phyloP scores from a whole-genome alignment of 1,284 basidiomycete genomes.

The Rhodotorula sp. region DNA sequence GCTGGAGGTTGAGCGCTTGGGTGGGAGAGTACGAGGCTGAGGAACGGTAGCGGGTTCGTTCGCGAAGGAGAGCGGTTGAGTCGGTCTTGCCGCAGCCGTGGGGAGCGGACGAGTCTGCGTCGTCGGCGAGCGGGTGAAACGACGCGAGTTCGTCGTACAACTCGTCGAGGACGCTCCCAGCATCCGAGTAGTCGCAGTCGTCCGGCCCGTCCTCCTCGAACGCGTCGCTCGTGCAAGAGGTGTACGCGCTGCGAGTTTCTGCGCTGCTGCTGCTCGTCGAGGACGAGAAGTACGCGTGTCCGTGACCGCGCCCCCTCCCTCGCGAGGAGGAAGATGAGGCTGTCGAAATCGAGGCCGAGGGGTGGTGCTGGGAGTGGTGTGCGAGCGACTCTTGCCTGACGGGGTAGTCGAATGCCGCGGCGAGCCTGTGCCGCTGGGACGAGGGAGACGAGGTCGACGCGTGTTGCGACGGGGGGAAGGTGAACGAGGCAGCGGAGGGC shows the following conservation, averaged over 20 bases:
- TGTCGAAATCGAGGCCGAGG: constrained; percentile 7
- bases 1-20: background rate
- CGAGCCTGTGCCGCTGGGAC: background rate
- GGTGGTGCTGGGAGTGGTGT: background rate
- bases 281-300: background rate
- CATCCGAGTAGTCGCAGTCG: background rate
- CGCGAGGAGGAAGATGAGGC: constrained; percentile 10
- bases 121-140: background rate
- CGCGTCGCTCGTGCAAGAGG: constrained; percentile 8
- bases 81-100: background rate
- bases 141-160: constrained; percentile 10
- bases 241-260: background rate
- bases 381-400: background rate
- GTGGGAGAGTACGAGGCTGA: constrained; percentile 13
- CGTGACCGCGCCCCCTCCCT: background rate
- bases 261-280: background rate
- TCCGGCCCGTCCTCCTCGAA: constrained; percentile 5
- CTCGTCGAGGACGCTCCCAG: constrained; percentile 19
- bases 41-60: constrained; percentile 29
- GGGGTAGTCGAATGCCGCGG: constrained; percentile 4
- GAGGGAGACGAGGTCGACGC: background rate
- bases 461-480: background rate
- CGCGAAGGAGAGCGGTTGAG: constrained; percentile 11
- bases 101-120: background rate
- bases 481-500: background rate